Evolutionary conservation across 176 grass and related monocot species (phyloP), one percentile per base, ranked within the genome.

Genomic region (Oryza coarctata): DNA sequence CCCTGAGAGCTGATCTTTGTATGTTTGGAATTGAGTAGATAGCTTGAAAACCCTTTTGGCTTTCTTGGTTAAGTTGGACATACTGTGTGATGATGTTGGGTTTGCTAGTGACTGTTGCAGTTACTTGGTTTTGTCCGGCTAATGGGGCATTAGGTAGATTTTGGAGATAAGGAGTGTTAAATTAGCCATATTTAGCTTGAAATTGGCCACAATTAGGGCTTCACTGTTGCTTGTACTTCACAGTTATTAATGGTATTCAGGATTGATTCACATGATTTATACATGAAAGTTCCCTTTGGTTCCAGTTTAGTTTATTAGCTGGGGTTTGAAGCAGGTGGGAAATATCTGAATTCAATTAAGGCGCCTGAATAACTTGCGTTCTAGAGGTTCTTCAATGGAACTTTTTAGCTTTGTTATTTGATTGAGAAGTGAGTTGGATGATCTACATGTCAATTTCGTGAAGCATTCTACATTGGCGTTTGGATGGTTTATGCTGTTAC

Each of bases 351-450:
- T 38, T 73, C 44, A n/a, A 52, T 68, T 60, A 9, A 58, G 26
- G 25, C 74, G 69, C 5, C 45, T 12, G 20, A 43, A 3, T 68
- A 75, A 60, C 61, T 29, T 39, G 58, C 23, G 9, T 64, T 60
- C 38, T 60, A 18, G 10, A 10, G 33, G 64, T 57, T 76, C 3
- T 26, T 52, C 25, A 32, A 23, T 41, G 26, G 15, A 67, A 60
- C 4, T 7, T 7, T 74, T 76, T 25, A 32, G 61, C 72, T 75
- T 41, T 79, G 15, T 71, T 71, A 47, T 83, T 63, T 63, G 9
- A 74, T 27, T 47, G 7, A 30, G 22, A n/a, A 36, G 12, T 45
- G 20, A 83, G 80, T 12, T 70, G 38, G 63, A 18, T 18, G 65
- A 47, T 28, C 30, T 47, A 63, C 57, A 66, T 66, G 62, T 8